Conservation (phyloP, 2,329 filamentous ascomycete genomes). For the Kalaharituber pfeilii region DNA sequence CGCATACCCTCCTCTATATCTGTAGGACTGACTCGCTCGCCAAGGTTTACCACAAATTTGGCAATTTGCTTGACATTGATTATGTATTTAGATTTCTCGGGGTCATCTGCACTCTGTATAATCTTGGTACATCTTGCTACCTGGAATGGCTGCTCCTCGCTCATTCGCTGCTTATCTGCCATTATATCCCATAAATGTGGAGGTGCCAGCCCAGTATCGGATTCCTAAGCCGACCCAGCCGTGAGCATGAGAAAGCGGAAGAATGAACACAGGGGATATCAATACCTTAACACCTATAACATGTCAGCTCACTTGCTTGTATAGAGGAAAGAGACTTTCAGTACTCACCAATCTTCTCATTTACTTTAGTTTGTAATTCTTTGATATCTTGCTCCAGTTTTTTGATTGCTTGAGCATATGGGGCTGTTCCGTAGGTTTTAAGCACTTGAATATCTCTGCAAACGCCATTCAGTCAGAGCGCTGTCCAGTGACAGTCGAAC, state of each 20-base stretch:
- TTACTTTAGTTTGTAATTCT: conserved; percentile 92
- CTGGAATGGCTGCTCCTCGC: conserved; percentile 92
- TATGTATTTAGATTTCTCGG: conserved; percentile 98
- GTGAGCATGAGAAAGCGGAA: conserved; percentile 9
- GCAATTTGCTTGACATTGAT: conserved; percentile 99
- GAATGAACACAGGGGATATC: neutral
- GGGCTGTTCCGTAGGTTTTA: conserved; percentile 95
- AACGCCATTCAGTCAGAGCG: too few species aligned
- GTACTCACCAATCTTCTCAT: conserved; percentile 73
- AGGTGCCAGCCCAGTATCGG: conserved; percentile 91
- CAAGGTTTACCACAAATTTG: conserved; percentile 96
- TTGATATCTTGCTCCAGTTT: conserved; percentile 99
- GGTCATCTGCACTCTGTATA: conserved; percentile 87
- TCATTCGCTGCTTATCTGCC: conserved; percentile 95
- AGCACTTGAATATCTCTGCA: conserved; percentile 92
- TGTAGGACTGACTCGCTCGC: conserved; percentile 88
- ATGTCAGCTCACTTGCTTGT: conserved; percentile 17
- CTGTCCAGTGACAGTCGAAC: conserved; percentile 3
- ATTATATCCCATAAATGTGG: conserved; percentile 98
- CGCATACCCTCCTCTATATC: conserved; percentile 99
- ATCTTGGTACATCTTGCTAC: conserved; percentile 98
- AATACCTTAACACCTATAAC: conserved; percentile 45
- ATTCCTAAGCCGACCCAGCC: conserved; percentile 46
- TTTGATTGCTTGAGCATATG: conserved; percentile 84
- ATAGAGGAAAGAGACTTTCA: neutral